Conservation (phyloP, 148 eudicot genomes). For the Cornus florida region DNA sequence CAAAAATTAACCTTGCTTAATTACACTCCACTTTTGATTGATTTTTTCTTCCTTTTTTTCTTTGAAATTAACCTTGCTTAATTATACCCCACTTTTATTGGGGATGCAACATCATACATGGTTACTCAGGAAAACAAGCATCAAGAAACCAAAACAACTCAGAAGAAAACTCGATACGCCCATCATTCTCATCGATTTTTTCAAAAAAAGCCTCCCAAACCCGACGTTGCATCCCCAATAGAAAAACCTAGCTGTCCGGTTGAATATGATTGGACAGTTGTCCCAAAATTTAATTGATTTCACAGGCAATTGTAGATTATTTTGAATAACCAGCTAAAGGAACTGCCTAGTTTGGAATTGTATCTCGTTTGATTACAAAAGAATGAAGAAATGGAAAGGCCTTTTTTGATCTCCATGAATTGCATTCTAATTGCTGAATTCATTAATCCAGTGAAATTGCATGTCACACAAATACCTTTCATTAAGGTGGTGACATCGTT, state of each 20-base stretch:
- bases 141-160: conserved; percentile 38
- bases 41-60: too few species aligned
- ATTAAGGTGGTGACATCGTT: too few species aligned
- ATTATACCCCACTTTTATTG: too few species aligned
- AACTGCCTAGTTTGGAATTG: not conserved
- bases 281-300: conserved; percentile 19
- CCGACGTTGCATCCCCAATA: conserved; percentile 37
- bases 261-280: conserved; percentile 56
- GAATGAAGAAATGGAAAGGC: conserved; percentile 9
- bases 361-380: not conserved
- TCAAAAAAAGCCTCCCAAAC: conserved; percentile 84
- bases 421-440: too few species aligned
- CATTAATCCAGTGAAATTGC: too few species aligned
- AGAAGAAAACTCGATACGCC: conserved; percentile 44
- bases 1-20: too few species aligned
- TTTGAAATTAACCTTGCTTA: too few species aligned
- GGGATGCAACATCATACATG: too few species aligned
- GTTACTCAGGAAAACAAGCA: too few species aligned
- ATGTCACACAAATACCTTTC: too few species aligned
- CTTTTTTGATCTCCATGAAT: not conserved
- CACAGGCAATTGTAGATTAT: conserved; percentile 19
- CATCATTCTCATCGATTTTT: conserved; percentile 58
- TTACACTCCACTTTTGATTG: too few species aligned
- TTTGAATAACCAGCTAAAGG: conserved; percentile 1
- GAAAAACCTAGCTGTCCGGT: conserved; percentile 41